Conservation (phyloP, 1,139 yeast genomes). For the Geotrichum fermentans region DNA sequence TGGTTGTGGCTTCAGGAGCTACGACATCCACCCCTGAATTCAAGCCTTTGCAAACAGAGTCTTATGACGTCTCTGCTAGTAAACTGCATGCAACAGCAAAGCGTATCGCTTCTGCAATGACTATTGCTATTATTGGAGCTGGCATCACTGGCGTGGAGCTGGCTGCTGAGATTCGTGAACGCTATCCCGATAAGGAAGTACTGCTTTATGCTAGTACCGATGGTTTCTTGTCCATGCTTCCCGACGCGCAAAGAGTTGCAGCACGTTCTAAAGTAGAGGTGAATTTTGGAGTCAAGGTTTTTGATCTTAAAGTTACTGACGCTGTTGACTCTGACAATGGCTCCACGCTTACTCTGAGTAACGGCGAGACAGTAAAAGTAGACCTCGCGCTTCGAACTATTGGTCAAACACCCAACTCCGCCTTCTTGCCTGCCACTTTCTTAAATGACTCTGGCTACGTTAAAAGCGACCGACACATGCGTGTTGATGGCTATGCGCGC, state of each 20-base stretch:
- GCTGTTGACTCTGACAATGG: conserved; percentile 17
- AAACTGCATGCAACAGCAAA: conserved; percentile 48
- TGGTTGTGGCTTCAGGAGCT: conserved; percentile 81
- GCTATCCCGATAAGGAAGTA: conserved; percentile 26
- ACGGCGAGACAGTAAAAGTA: conserved; percentile 1
- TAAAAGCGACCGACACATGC: conserved; percentile 24
- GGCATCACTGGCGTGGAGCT: conserved; percentile 92
- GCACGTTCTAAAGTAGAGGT: conserved; percentile 22
- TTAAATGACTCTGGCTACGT: conserved; percentile 25
- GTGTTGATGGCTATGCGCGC: conserved; percentile 25
- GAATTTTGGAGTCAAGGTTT: conserved; percentile 26
- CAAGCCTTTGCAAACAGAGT: conserved; percentile 62
- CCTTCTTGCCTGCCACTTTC: conserved; percentile 23
- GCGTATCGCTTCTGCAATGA: conserved; percentile 68
- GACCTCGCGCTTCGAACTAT: conserved; percentile 25
- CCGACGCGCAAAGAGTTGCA: conserved; percentile 16
- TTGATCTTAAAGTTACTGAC: too few species aligned
- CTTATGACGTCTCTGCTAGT: conserved; percentile 63
- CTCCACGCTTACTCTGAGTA: not conserved
- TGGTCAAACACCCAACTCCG: conserved; percentile 29
- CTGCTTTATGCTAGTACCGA: conserved; percentile 27
- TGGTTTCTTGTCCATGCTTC: conserved; percentile 26
- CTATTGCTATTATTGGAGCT: conserved; percentile 82
- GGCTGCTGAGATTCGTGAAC: conserved; percentile 56
- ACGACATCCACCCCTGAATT: conserved; percentile 62